phyloP scores from a whole-genome alignment of 140 eudicot genomes.

The Oenanthe javanica region DNA sequence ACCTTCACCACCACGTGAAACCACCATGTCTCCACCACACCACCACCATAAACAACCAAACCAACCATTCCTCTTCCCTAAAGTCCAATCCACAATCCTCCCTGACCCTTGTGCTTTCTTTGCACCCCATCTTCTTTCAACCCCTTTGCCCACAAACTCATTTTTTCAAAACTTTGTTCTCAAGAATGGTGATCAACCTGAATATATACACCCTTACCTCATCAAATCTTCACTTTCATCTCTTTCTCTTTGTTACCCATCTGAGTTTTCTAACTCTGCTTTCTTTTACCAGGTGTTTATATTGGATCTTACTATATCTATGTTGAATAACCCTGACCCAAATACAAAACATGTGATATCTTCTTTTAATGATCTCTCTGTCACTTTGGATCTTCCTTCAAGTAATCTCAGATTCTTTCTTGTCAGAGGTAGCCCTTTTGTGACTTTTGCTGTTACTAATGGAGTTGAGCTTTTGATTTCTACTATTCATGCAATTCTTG shows the following conservation, averaged over 20 bases:
- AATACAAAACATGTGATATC: constrained; percentile 50
- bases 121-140: constrained; percentile 53
- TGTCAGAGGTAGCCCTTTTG: constrained; percentile 78
- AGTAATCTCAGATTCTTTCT: constrained; percentile 58
- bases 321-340: constrained; percentile 36
- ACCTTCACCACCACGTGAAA: constrained; percentile 36
- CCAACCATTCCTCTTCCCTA: constrained; percentile 62
- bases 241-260: constrained; percentile 68
- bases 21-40: constrained; percentile 32
- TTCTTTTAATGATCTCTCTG: constrained; percentile 62
- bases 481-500: constrained; percentile 73
- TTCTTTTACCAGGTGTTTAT: constrained; percentile 56
- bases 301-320: constrained; percentile 66
- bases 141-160: constrained; percentile 92
- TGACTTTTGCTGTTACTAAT: constrained; percentile 48
- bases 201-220: constrained; percentile 79
- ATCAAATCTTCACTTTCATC: constrained; percentile 52
- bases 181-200: constrained; percentile 90
- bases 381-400: constrained; percentile 70
- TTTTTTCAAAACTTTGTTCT: constrained; percentile 85
- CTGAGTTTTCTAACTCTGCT: constrained; percentile 42
- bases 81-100: constrained; percentile 56
- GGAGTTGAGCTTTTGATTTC: constrained; percentile 36
- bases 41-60: constrained; percentile 12
- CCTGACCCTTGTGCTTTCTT: constrained; percentile 77